Conservation (phyloP, 257 asterid species). For the Nicotiana tomentosiformis region DNA sequence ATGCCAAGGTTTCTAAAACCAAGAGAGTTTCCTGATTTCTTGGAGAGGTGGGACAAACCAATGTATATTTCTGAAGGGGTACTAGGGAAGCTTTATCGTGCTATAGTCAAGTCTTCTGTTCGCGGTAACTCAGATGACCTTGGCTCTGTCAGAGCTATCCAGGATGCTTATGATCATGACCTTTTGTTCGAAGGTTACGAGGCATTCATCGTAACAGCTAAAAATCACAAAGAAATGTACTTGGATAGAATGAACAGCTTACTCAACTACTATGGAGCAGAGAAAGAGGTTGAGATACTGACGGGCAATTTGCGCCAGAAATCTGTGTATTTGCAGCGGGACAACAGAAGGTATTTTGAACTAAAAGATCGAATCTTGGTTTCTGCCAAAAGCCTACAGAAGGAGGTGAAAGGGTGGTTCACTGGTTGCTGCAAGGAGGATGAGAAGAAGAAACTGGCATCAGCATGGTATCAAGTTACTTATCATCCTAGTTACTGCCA, state of each 20-base stretch:
- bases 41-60: conserved; percentile 89
- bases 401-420: conserved; percentile 74
- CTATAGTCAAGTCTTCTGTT: conserved; percentile 26
- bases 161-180: conserved; percentile 53
- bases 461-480: conserved; percentile 86
- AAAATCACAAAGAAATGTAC: conserved; percentile 56
- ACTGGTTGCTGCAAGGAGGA: conserved; percentile 28
- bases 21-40: conserved; percentile 81
- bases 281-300: conserved; percentile 74
- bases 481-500: conserved; percentile 45
- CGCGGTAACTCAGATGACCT: conserved; percentile 13
- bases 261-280: conserved; percentile 60
- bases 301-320: conserved; percentile 65
- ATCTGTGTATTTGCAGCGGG: conserved; percentile 57
- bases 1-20: conserved; percentile 76
- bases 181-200: conserved; percentile 64
- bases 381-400: conserved; percentile 61
- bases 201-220: conserved; percentile 41
- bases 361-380: conserved; percentile 72
- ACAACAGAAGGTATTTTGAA: conserved; percentile 76
- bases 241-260: conserved; percentile 47
- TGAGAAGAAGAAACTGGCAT: conserved; percentile 49
- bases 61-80: conserved; percentile 61
- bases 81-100: conserved; percentile 83
- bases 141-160: conserved; percentile 9